Evolutionary conservation across 2,329 filamentous ascomycete species (phyloP).

Genomic region (Leptographium lundbergii): DNA sequence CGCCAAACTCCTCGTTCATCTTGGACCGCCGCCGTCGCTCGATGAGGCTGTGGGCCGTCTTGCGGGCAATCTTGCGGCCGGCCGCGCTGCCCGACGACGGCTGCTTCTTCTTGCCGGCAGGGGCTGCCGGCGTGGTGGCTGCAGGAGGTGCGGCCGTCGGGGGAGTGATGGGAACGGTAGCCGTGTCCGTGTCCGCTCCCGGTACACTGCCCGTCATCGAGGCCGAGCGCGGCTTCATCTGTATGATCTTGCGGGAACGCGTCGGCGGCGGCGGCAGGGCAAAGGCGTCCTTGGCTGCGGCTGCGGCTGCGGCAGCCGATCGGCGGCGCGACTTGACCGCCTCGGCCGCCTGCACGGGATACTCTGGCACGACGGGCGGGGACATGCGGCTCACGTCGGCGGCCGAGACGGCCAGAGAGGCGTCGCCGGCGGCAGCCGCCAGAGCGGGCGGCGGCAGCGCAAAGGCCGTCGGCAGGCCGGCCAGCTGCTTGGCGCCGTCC

Average conservation of each 20-base stretch:
- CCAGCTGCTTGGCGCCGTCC: slow-evolving; percentile 48
- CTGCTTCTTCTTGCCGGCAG: slow-evolving; percentile 64
- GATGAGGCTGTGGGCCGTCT: slow-evolving; percentile 92
- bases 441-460: slow-evolving; percentile 68
- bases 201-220: slow-evolving; percentile 10
- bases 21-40: slow-evolving; percentile 82
- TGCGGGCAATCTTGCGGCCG: slow-evolving; percentile 87
- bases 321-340: slow-evolving; percentile 39
- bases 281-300: slow-evolving; percentile 49
- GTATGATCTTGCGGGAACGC: slow-evolving; percentile 87
- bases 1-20: slow-evolving; percentile 97
- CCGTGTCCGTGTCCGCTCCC: no score
- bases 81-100: slow-evolving; percentile 65
- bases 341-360: slow-evolving; percentile 21
- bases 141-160: background rate
- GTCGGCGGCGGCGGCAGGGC: slow-evolving; percentile 85
- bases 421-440: slow-evolving; percentile 25
- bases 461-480: slow-evolving; percentile 54
- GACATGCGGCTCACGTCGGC: slow-evolving; percentile 23
- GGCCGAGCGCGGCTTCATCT: slow-evolving; percentile 64
- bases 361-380: slow-evolving; percentile 13
- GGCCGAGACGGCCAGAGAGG: background rate
- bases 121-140: no score
- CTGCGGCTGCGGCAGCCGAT: slow-evolving; percentile 20
- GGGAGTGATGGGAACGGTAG: no score